Conservation (phyloP, 179 eudicot genomes). For the Camellia oleifera region DNA sequence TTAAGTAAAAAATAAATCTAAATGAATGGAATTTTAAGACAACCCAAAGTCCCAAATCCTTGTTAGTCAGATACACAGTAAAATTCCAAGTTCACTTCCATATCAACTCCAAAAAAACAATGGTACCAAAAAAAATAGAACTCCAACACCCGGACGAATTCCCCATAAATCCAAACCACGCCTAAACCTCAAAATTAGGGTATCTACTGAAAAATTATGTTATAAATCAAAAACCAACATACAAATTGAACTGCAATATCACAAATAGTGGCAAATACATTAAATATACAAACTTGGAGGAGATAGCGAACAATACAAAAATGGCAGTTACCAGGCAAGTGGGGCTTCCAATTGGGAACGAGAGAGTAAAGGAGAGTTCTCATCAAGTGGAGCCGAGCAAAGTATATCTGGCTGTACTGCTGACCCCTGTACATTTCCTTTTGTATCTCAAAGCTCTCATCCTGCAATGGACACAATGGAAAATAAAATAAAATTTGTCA, state of each 20-base stretch:
- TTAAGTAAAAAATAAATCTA: not conserved
- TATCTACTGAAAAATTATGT: not conserved
- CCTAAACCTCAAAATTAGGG: not conserved
- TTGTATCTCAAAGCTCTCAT: constrained; percentile 56
- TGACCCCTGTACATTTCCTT: constrained; percentile 84
- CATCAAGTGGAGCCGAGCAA: constrained; percentile 70
- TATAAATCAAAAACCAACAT: not conserved
- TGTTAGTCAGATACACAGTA: not conserved
- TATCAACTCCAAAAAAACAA: not conserved
- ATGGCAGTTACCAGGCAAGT: constrained; percentile 55
- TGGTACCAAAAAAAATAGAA: not conserved
- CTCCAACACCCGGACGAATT: not conserved
- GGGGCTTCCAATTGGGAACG: constrained; percentile 83
- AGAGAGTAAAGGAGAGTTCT: constrained; percentile 84
- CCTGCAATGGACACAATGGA: constrained; percentile 37
- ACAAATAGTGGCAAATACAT: not conserved
- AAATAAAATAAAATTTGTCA: not conserved
- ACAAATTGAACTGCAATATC: constrained; percentile 14
- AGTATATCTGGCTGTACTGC: constrained; percentile 95
- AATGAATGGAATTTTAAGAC: not conserved
- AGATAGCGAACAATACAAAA: not conserved
- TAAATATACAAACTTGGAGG: not conserved
- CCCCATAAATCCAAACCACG: not conserved
- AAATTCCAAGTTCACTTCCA: not conserved
- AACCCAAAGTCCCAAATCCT: not conserved